These are phyloP conservation scores for Syncephalastrum monosporum DNA, from an alignment of 371 early-diverging fungal species.

Conservation along the genomic window DNA sequence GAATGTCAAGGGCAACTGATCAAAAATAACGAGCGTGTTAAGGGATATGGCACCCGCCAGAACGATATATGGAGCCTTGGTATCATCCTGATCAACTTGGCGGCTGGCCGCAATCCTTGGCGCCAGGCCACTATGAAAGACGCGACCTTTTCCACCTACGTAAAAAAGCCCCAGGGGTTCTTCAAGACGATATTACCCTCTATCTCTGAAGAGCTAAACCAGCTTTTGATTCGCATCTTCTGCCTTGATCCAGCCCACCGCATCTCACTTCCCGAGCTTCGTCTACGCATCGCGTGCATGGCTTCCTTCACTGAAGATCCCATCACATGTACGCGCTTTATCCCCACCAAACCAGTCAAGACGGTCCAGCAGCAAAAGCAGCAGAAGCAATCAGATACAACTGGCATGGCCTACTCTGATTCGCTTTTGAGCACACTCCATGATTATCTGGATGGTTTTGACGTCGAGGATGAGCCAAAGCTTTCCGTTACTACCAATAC, in stretches of 20 bases:
- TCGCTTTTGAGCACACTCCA: conserved; percentile 1
- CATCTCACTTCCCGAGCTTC: conserved; percentile 60
- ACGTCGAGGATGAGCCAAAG: neutral
- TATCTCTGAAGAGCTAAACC: conserved; percentile 66
- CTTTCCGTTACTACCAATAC: neutral
- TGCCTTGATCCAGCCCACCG: conserved; percentile 67
- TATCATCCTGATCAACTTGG: conserved; percentile 73
- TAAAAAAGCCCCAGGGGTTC: conserved; percentile 51
- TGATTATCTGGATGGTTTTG: neutral
- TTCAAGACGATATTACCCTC: conserved; percentile 59
- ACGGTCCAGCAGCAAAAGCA: neutral
- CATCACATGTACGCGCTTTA: conserved; percentile 1
- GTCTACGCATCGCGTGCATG: conserved; percentile 48
- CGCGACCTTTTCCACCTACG: conserved; percentile 63
- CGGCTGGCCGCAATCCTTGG: conserved; percentile 79
- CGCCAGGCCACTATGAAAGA: conserved; percentile 66
- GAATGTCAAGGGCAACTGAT: conserved; percentile 70
- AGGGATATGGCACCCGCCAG: conserved; percentile 61
- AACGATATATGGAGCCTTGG: conserved; percentile 85
- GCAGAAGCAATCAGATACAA: neutral
- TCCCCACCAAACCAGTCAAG: neutral
- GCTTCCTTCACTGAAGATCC: conserved; percentile 37
- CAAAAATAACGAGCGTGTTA: conserved; percentile 27
- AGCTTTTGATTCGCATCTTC: conserved; percentile 69
- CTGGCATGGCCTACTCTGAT: conserved; percentile 1